Evolutionary conservation across 2,329 filamentous ascomycete genomes (phyloP), one percentile per base, ranked within the genome.

Genomic region (Malbranchea cinnamomea): DNA sequence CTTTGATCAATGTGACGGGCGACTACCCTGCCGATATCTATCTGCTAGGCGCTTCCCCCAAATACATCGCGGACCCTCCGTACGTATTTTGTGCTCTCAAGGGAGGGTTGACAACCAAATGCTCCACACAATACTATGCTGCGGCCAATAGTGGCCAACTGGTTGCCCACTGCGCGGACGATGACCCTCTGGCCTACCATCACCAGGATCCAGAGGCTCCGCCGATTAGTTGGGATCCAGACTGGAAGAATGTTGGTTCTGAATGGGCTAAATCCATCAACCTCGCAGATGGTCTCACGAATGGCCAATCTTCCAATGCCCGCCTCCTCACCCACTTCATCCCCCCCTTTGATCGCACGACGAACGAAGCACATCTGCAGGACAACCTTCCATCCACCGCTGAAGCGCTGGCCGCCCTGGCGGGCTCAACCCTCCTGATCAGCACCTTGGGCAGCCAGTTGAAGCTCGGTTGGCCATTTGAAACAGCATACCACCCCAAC

Each of bases 351-450:
- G 31, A 54, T 13, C 6, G 46, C 6, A 25, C 39, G 10, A 42
- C 45, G 8, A 36, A 47, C 5, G 24, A 41, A 13, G 42, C 46
- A 5, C 37, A 44, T 6, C 59, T 81, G 1, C 56, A 65, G 19
- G 50, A 59, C 0, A 44, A 52, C 0, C 49, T 75, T 0, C 81
- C 81, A 0, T 80, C 74, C 2, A 62, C 80, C n/a, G 74, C 71
- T 0, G 81, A 89, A 50, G 74, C 75, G 0, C 48, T 89, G 0
- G 77, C 79, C 0, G 77, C 82, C 0, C 63, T 84, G 42, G 67
- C 69, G 0, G 70, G 71, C 3, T 74, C 68, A 20, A 81, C 77
- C 0, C 50, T 84, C 0, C 62, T 84, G 6, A 59, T 74, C 24
- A 63, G 68, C 6, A 55, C 71, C 2, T 52, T 68, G 6, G 62